These are phyloP conservation scores for Nitzschia palea DNA, from an alignment of 108 stramenopile species.

Conservation along the genomic window DNA sequence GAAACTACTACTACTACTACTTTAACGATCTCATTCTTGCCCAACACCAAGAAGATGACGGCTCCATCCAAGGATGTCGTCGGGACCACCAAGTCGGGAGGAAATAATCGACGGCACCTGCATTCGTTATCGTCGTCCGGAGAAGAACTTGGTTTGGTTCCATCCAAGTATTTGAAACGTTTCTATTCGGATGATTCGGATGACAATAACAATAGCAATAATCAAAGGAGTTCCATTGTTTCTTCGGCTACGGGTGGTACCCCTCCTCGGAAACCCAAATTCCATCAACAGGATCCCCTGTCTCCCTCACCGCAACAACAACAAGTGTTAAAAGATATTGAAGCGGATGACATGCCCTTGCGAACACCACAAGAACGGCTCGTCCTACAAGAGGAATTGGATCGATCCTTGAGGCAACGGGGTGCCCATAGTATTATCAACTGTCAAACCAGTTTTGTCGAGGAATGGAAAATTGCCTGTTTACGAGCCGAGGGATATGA, in stretches of 20 bases:
- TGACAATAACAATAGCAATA: not conserved
- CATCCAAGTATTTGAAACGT: conserved; percentile 11
- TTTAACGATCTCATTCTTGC: too few relatives aligned
- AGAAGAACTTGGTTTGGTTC: conserved; percentile 30
- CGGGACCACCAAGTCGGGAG: too few relatives aligned
- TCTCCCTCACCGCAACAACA: too few relatives aligned
- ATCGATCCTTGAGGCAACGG: not conserved
- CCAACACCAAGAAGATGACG: too few relatives aligned
- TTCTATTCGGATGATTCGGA: not conserved
- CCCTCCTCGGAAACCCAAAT: too few relatives aligned
- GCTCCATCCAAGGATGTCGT: too few relatives aligned
- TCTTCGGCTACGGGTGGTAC: not conserved
- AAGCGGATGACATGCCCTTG: too few relatives aligned
- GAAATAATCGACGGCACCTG: too few relatives aligned
- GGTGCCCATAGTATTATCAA: not conserved
- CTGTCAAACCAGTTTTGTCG: conserved; percentile 3
- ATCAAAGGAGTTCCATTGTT: not conserved
- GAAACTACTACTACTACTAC: too few relatives aligned
- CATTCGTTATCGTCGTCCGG: too few relatives aligned
- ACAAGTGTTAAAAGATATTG: too few relatives aligned
- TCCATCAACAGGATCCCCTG: too few relatives aligned
- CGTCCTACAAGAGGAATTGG: not conserved
- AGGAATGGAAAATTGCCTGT: not conserved
- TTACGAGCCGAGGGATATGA: conserved; percentile 4
- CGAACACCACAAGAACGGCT: not conserved